Conservation (phyloP, 345 rosid genomes). For the Angophora floribunda region DNA sequence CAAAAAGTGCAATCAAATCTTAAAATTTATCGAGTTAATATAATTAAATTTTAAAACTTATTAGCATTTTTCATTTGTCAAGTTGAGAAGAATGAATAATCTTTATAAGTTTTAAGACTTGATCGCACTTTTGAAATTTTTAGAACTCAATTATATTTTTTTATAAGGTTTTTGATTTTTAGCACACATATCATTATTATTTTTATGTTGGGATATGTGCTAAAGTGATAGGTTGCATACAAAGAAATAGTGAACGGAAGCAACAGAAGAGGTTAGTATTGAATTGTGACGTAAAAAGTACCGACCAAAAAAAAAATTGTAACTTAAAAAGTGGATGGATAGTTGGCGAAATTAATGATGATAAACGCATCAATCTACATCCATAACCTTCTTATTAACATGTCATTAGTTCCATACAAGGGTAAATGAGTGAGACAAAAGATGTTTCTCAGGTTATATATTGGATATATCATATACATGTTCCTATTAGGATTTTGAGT, state of each 20-base stretch:
- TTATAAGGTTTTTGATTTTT: too few species aligned
- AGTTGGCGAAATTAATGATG: not conserved
- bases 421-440: not conserved
- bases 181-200: too few species aligned
- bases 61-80: too few species aligned
- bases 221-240: not conserved
- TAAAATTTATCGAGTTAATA: too few species aligned
- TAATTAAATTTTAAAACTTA: too few species aligned
- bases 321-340: not conserved
- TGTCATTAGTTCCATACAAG: not conserved
- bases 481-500: not conserved
- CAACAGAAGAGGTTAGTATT: not conserved
- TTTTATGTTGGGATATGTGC: too few species aligned
- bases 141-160: too few species aligned
- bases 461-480: not conserved
- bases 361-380: not conserved
- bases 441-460: not conserved
- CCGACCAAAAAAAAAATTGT: too few species aligned
- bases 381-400: not conserved
- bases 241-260: not conserved
- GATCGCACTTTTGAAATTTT: too few species aligned
- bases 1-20: too few species aligned
- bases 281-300: rapidly evolving
- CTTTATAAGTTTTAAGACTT: too few species aligned
- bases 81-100: too few species aligned